phyloP scores from a whole-genome alignment of 2,329 filamentous ascomycete genomes.

The Alternaria infectoria region DNA sequence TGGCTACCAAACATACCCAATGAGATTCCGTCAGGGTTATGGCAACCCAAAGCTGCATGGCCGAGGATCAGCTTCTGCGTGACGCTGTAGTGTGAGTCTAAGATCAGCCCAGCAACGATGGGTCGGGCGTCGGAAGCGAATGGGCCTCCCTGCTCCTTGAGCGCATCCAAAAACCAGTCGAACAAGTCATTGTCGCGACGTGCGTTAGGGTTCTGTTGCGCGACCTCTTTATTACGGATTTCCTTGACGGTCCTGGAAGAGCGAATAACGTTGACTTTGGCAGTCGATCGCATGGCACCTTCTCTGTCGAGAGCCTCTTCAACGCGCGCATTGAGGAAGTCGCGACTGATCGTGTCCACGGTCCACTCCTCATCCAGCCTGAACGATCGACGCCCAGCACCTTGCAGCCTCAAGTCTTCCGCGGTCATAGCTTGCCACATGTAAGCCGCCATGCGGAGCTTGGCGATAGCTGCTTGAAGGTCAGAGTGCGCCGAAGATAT shows the following conservation, averaged over 20 bases:
- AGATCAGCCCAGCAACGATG: slow-evolving; percentile 40
- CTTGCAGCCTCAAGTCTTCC: slow-evolving; percentile 36
- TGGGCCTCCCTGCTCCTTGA: slow-evolving; percentile 30
- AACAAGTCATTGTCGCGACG: slow-evolving; percentile 19
- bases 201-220: slow-evolving; percentile 30
- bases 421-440: slow-evolving; percentile 48
- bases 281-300: slow-evolving; percentile 31
- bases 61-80: slow-evolving; percentile 29
- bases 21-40: slow-evolving; percentile 33
- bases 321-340: slow-evolving; percentile 23
- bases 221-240: slow-evolving; percentile 23
- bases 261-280: slow-evolving; percentile 36
- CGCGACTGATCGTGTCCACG: slow-evolving; percentile 30
- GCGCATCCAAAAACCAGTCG: slow-evolving; percentile 30
- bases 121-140: slow-evolving; percentile 31
- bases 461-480: slow-evolving; percentile 38
- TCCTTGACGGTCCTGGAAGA: slow-evolving; percentile 32
- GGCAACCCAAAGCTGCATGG: slow-evolving; percentile 33
- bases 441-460: slow-evolving; percentile 44
- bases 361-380: slow-evolving; percentile 43
- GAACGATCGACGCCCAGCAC: slow-evolving; percentile 35
- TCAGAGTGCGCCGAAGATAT: slow-evolving; percentile 33
- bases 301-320: slow-evolving; percentile 16
- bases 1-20: slow-evolving; percentile 37
- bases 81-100: slow-evolving; percentile 37